These are phyloP conservation scores for Ambrosiella beaveri DNA, from an alignment of 2,329 filamentous ascomycete genomes.

Conservation along the genomic window DNA sequence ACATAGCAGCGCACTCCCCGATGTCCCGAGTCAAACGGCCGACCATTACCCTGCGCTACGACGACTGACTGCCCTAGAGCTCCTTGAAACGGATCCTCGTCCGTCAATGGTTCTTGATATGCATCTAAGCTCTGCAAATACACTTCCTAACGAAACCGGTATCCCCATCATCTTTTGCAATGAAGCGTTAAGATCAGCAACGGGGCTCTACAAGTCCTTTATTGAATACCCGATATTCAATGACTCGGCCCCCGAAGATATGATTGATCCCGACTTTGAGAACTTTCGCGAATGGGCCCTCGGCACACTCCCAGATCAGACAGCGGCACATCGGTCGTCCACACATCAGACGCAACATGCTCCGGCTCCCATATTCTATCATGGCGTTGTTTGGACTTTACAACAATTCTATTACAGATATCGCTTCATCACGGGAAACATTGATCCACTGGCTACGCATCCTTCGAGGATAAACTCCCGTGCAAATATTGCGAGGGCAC, in stretches of 20 bases:
- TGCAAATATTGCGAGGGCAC: neutral
- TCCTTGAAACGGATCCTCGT: conserved; percentile 59
- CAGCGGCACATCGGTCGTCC: neutral
- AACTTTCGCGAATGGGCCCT: neutral
- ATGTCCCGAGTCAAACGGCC: neutral
- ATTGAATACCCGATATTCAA: neutral
- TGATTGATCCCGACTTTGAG: neutral
- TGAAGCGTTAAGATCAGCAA: conserved; percentile 36
- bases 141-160: conserved; percentile 28
- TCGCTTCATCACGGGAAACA: neutral
- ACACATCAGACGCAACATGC: neutral
- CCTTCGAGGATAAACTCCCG: neutral
- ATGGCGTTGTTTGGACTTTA: neutral
- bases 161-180: conserved; percentile 54
- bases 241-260: neutral
- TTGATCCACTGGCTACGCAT: neutral
- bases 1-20: neutral
- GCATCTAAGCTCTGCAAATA: conserved; percentile 23
- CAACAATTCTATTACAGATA: neutral
- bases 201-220: conserved; percentile 36
- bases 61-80: conserved; percentile 49
- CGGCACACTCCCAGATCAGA: neutral
- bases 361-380: neutral
- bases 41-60: conserved; percentile 19
- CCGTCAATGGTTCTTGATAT: conserved; percentile 63